These are phyloP conservation scores for Malus fusca DNA, from an alignment of 306 rosid genomes.

Conservation along the genomic window DNA sequence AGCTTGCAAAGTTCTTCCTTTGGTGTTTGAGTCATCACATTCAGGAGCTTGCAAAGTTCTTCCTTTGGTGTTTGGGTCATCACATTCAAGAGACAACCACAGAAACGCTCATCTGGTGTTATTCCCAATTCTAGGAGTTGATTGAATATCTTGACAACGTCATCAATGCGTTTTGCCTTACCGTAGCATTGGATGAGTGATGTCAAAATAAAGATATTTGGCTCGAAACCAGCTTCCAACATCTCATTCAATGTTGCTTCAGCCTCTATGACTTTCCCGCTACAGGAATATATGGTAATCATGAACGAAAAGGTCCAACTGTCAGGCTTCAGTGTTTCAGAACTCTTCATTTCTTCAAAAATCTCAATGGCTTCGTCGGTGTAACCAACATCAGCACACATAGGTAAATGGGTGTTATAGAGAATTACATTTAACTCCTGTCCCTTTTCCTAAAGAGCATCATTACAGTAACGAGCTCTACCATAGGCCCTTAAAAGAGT, in stretches of 20 bases:
- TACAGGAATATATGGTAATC: constrained; percentile 69
- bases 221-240: constrained; percentile 58
- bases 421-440: constrained; percentile 50
- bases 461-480: constrained; percentile 53
- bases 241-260: constrained; percentile 59
- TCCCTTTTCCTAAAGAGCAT: constrained; percentile 64
- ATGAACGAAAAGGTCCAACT: constrained; percentile 79
- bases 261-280: constrained; percentile 55
- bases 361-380: constrained; percentile 56
- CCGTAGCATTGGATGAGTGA: constrained; percentile 87
- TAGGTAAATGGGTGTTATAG: constrained; percentile 50
- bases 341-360: constrained; percentile 64
- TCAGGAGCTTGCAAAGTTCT: constrained; percentile 67
- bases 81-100: constrained; percentile 81
- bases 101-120: constrained; percentile 62
- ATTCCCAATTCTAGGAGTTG: constrained; percentile 47
- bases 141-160: constrained; percentile 64
- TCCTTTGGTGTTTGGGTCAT: constrained; percentile 61
- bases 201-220: constrained; percentile 60
- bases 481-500: constrained; percentile 63
- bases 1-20: constrained; percentile 62
- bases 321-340: constrained; percentile 54
- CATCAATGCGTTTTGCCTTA: constrained; percentile 65
- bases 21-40: constrained; percentile 64
- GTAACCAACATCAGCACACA: constrained; percentile 77